These are phyloP conservation scores for Moesziomyces sp. DNA, from an alignment of 1,284 basidiomycete species.

Conservation along the genomic window DNA sequence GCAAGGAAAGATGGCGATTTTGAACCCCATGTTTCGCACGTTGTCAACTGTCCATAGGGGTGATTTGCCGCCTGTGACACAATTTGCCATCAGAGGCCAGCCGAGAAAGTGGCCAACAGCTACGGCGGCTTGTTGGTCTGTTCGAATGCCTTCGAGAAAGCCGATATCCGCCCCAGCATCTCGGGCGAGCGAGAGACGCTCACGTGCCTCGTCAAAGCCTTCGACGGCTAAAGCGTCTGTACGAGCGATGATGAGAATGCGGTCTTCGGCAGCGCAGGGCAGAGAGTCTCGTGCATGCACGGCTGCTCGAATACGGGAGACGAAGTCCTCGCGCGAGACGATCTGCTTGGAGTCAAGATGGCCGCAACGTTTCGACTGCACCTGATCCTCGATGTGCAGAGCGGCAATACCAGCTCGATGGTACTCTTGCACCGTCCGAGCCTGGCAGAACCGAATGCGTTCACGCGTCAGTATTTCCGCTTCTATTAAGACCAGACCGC, in stretches of 20 bases:
- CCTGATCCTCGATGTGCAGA: slow-evolving; percentile 84
- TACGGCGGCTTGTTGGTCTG: slow-evolving; percentile 74
- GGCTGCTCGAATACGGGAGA: slow-evolving; percentile 80
- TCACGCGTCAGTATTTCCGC: background rate
- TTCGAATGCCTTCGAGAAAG: slow-evolving; percentile 78
- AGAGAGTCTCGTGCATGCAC: slow-evolving; percentile 57
- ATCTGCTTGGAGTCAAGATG: slow-evolving; percentile 83
- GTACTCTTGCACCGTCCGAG: slow-evolving; percentile 78
- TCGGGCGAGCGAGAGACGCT: slow-evolving; percentile 77
- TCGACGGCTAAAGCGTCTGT: slow-evolving; percentile 83
- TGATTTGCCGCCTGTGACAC: slow-evolving; percentile 41
- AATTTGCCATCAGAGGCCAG: slow-evolving; percentile 43
- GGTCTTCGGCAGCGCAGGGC: slow-evolving; percentile 77
- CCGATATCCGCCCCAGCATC: slow-evolving; percentile 83
- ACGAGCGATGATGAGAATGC: slow-evolving; percentile 81
- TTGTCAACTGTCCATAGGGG: slow-evolving; percentile 38
- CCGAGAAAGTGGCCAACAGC: slow-evolving; percentile 74
- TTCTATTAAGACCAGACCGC: no score
- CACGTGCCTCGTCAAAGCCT: slow-evolving; percentile 82
- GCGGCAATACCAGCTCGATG: slow-evolving; percentile 78
- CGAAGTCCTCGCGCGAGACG: slow-evolving; percentile 79
- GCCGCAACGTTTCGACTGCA: slow-evolving; percentile 81
- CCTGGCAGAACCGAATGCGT: background rate
- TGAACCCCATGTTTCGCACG: slow-evolving; percentile 29
- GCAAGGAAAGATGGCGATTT: slow-evolving; percentile 48